These are phyloP conservation scores for Amylostereum areolatum DNA, from an alignment of 1,284 basidiomycete species.

Conservation along the genomic window DNA sequence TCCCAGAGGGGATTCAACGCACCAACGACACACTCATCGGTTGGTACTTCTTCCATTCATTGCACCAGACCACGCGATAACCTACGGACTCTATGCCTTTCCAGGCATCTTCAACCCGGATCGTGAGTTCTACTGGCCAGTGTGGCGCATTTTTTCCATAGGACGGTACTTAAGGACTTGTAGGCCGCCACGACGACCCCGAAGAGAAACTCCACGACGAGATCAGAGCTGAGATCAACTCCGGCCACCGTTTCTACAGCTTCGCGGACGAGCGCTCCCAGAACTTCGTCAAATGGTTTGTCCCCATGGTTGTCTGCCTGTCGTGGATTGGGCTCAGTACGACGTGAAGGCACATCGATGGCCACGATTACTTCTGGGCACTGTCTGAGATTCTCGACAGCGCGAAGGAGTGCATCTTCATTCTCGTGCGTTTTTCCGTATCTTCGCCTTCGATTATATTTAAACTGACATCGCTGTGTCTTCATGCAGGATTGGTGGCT, in stretches of 20 bases:
- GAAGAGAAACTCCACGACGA: slow-evolving; percentile 64
- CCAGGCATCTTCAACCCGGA: slow-evolving; percentile 54
- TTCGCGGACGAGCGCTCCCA: slow-evolving; percentile 69
- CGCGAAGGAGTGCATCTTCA: slow-evolving; percentile 74
- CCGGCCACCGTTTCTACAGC: slow-evolving; percentile 76
- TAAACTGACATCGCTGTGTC: not conserved
- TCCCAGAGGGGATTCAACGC: slow-evolving; percentile 23
- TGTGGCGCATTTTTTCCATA: not conserved
- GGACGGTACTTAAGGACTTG: not conserved
- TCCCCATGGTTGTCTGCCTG: not conserved
- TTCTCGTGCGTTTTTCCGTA: slow-evolving; percentile 38
- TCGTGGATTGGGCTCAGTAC: not conserved
- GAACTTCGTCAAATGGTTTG: slow-evolving; percentile 82
- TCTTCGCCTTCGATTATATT: not conserved
- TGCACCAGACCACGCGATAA: not conserved
- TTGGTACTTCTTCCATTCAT: slow-evolving; percentile 6
- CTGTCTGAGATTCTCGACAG: slow-evolving; percentile 82
- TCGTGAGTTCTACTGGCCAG: slow-evolving; percentile 33
- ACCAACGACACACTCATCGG: slow-evolving; percentile 26
- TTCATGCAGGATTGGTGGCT: slow-evolving; percentile 81
- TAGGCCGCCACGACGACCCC: slow-evolving; percentile 73
- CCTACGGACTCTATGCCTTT: slow-evolving; percentile 3
- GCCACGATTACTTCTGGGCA: slow-evolving; percentile 93
- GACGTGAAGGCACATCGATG: slow-evolving; percentile 71
- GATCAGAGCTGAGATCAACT: slow-evolving; percentile 66